Conservation (phyloP, 1,139 yeast species). For the Geotrichum australiense region DNA sequence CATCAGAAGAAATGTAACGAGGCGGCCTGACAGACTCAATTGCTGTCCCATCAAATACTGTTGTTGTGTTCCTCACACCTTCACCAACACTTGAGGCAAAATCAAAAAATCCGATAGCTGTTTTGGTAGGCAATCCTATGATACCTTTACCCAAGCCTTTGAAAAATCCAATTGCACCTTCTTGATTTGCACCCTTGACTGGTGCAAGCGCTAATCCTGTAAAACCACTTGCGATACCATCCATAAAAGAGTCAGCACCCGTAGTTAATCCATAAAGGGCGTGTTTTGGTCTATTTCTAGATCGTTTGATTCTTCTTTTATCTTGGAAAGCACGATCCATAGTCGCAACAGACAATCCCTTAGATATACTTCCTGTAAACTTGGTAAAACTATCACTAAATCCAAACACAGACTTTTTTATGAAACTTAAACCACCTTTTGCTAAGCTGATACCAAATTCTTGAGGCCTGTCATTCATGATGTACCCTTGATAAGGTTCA, state of each 20-base stretch:
- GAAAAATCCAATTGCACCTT: constrained; percentile 87
- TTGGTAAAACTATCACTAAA: constrained; percentile 89
- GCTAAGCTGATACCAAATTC: constrained; percentile 94
- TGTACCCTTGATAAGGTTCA: constrained; percentile 94
- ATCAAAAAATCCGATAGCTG: constrained; percentile 92
- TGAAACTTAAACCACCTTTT: constrained; percentile 88
- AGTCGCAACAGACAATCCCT: constrained; percentile 87
- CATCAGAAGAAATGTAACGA: constrained; percentile 61
- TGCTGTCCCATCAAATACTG: constrained; percentile 77
- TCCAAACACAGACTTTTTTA: constrained; percentile 93
- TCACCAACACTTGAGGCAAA: constrained; percentile 89
- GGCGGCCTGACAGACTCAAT: constrained; percentile 80
- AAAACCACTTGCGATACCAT: constrained; percentile 80
- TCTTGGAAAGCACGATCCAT: constrained; percentile 83
- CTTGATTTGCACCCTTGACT: constrained; percentile 74
- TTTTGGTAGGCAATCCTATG: constrained; percentile 90
- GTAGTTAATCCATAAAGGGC: constrained; percentile 81
- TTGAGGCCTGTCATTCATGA: constrained; percentile 90
- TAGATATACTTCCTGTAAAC: constrained; percentile 89
- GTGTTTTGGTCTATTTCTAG: constrained; percentile 76
- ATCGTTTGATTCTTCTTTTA: constrained; percentile 61
- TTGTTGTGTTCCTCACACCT: constrained; percentile 88
- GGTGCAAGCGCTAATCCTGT: constrained; percentile 91
- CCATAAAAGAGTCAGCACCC: constrained; percentile 86
- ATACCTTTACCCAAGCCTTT: constrained; percentile 93